Conservation (phyloP, 2,329 filamentous ascomycete genomes). For the Ophiostoma angusticollis region DNA sequence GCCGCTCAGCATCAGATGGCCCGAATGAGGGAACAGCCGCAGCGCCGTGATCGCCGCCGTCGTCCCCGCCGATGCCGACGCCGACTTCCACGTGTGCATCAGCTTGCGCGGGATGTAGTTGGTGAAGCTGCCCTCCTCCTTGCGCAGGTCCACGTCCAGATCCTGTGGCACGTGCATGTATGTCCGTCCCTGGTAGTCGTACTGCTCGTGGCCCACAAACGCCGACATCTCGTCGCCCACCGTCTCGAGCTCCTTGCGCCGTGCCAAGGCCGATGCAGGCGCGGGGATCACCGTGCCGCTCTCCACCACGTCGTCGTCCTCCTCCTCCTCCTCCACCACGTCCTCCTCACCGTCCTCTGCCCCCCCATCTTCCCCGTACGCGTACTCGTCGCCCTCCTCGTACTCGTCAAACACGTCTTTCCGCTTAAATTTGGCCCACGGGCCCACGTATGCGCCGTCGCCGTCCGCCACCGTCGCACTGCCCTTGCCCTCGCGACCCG, state of each 20-base stretch:
- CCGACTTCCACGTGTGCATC: constrained; percentile 77
- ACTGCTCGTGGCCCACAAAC: constrained; percentile 72
- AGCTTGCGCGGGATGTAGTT: constrained; percentile 95
- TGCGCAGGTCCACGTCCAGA: constrained; percentile 70
- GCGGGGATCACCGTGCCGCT: constrained; percentile 50
- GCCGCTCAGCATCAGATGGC: constrained; percentile 80
- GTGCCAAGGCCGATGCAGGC: constrained; percentile 38
- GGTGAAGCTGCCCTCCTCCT: constrained; percentile 65
- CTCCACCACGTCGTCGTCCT: constrained; percentile 55
- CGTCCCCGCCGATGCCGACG: constrained; percentile 36
- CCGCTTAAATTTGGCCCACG: constrained; percentile 76
- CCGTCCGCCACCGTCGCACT: constrained; percentile 76
- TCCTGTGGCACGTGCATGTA: constrained; percentile 95
- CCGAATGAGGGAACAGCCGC: constrained; percentile 78
- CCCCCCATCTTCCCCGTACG: constrained; percentile 43
- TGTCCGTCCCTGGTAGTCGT: constrained; percentile 88
- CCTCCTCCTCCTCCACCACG: constrained; percentile 55
- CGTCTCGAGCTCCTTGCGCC: constrained; percentile 45
- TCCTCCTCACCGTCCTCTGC: constrained; percentile 72
- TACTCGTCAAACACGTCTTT: constrained; percentile 57
- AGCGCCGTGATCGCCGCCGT: constrained; percentile 72
- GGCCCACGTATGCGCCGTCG: constrained; percentile 77
- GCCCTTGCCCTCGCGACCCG: constrained; percentile 76
- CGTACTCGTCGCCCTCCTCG: constrained; percentile 67
- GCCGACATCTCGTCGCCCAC: constrained; percentile 65